Base-by-base conservation (phyloP, 177 flowering plant genomes). In the Vitis hybrid region DNA sequence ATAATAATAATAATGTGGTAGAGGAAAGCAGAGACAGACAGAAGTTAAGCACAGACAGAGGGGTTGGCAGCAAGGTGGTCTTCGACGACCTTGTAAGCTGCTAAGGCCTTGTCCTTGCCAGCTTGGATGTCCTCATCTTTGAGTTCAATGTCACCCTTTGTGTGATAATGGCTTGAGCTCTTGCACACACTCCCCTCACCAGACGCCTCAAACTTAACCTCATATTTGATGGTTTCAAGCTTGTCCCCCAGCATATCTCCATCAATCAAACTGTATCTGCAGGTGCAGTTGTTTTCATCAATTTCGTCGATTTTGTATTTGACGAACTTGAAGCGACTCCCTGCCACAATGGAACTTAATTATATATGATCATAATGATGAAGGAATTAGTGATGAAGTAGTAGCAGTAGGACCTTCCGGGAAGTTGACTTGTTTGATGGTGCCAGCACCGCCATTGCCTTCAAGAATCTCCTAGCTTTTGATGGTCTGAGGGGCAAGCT, bases 371-470 rank as follows among this genome's bases (percentile, higher is more conserved):
- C 15, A 52, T 52, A 15, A 2, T 52, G 15, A 52, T 11, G 11
- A 52, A 52, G 15, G 5, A 52, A 15, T 52, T 11, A 52, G 56
- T 1, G 5, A 11, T 11, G 11, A 15, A 15, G 11, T 11, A 13
- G 15, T 11, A 58, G 11, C 48, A 49, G 40, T 24, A 24, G 27
- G 27, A 24, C 77, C 77, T 67, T 73, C 74, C 1, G 59, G 32
- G 54, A 78, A 71, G 66, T 59, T 78, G 75, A 64, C 60, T 32
- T 63, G 57, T 67, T 64, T 71, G 69, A 78, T 69, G 78, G 70
- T 72, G 40, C 81, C 76, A 14, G 51, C 67, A 2, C 73, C 76
- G 6, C 78, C 81, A 68, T 74, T 68, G 18, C 81, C 75, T 50
- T 68, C 58, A 15, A 64, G 1, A 15, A n/a, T 62, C 10, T 75